Percentiles rank a stretch among this genome's conserved stretches.
Evolutionary conservation across 306 rosid species (phyloP).

Genomic region (Acacia melanoxylon): DNA sequence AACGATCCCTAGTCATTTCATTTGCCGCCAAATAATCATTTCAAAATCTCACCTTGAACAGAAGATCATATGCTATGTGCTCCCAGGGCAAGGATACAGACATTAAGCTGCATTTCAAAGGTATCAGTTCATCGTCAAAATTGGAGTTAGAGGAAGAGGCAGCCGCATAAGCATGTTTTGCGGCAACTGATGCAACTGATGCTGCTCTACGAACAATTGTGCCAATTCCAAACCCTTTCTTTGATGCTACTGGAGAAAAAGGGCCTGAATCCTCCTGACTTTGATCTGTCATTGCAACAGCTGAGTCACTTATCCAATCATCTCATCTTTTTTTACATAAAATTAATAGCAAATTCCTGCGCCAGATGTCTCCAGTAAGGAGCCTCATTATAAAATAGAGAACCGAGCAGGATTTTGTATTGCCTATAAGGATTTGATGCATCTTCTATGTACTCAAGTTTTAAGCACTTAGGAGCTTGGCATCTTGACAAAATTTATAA

Average conservation of each 20-base stretch:
- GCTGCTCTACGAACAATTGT: slow-evolving; percentile 86
- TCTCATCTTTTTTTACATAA: slow-evolving; percentile 29
- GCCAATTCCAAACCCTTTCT: slow-evolving; percentile 79
- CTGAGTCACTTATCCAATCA: slow-evolving; percentile 33
- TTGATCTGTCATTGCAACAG: slow-evolving; percentile 69
- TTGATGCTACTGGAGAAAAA: slow-evolving; percentile 78
- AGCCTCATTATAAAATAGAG: slow-evolving; percentile 32
- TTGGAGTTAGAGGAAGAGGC: slow-evolving; percentile 62
- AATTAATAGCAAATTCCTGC: slow-evolving; percentile 4
- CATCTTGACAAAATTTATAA: slow-evolving; percentile 22
- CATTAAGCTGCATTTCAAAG: slow-evolving; percentile 95
- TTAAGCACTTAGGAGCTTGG: not conserved
- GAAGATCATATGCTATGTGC: slow-evolving; percentile 84
- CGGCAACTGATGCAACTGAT: slow-evolving; percentile 83
- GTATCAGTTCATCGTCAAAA: slow-evolving; percentile 75
- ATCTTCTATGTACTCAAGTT: slow-evolving; percentile 18
- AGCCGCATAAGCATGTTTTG: slow-evolving; percentile 88
- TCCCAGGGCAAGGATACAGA: slow-evolving; percentile 98
- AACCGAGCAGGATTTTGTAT: slow-evolving; percentile 6
- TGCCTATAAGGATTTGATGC: slow-evolving; percentile 5
- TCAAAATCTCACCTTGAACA: slow-evolving; percentile 76
- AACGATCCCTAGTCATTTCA: slow-evolving; percentile 16
- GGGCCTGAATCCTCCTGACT: slow-evolving; percentile 81
- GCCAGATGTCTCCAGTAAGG: not conserved
- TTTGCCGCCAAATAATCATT: not conserved